A percentile compares a stretch with the other conserved stretches of the same genome.
Conservation (phyloP, 176 grass and related monocot genomes). For the Zea mays region Zm-B73-REFERENCE-NAM-5.0 NC_050098.1:183756501-183757000, state of each 20-base stretch:
- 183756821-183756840: too few species aligned
- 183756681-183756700: not conserved
- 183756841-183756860: too few species aligned
- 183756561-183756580: not conserved
- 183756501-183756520: not conserved
- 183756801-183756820: too few species aligned
- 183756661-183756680: not conserved
- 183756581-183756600: not conserved
- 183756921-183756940: too few species aligned
- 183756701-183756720: constrained; percentile 8
- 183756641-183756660: not conserved
- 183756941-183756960: not conserved
- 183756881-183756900: too few species aligned
- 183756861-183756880: too few species aligned
- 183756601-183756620: not conserved
- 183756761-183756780: too few species aligned
- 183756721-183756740: not conserved
- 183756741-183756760: not conserved
- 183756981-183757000: not conserved
- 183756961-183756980: not conserved
- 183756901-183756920: too few species aligned
- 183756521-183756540: not conserved
- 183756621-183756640: constrained; percentile 2
- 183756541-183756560: not conserved
- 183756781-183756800: too few species aligned